Evolutionary conservation across 1,139 yeast species (phyloP), one percentile per base, ranked within the genome.

Genomic region (Zhuliangozyma parablackwelliae): DNA sequence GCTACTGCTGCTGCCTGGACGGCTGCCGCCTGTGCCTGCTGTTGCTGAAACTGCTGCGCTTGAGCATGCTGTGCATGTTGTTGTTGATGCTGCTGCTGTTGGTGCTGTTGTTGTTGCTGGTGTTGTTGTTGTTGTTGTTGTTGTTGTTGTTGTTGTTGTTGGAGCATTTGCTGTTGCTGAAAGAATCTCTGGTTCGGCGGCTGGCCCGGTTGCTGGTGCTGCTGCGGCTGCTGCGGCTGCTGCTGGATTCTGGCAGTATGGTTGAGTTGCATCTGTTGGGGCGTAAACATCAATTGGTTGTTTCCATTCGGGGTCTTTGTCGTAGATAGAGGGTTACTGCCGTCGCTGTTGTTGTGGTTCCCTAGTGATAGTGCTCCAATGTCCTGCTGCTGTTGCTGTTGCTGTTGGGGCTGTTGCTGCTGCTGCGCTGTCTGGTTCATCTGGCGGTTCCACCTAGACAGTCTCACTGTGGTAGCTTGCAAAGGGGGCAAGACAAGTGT

Each of bases 401-500:
- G 45, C 26, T 31, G 43, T 31, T 34, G 43, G 21, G 35, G 40
- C 16, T 36, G 42, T 23, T 28, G 39, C 23, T 35, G 43, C 10
- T 28, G 38, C 26, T 31, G 36, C 23, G 35, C 40, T 31, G 33
- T 41, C 29, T 35, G 42, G 26, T 36, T 35, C 28, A 26, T 26
- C 16, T n/a, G n/a, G n/a, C n/a, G n/a, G 16, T 16, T 16, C 16
- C 16, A 16, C 16, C 16, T 16, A 16, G 16, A 16, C 16, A 16
- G 4, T 16, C 16, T 16, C 16, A 4, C 16, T 16, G 16, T 16
- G 16, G 3, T 3, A 16, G 16, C 16, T 16, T 16, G 4, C 16
- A 16, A 16, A 16, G 16, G 16, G 16, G 3, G 4, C 16, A 16
- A 16, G 16, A 16, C 16, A n/a, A n/a, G n/a, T n/a, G n/a, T n/a